Base-by-base conservation (phyloP, 345 rosid genomes). In the Aethionema arabicum region DNA sequence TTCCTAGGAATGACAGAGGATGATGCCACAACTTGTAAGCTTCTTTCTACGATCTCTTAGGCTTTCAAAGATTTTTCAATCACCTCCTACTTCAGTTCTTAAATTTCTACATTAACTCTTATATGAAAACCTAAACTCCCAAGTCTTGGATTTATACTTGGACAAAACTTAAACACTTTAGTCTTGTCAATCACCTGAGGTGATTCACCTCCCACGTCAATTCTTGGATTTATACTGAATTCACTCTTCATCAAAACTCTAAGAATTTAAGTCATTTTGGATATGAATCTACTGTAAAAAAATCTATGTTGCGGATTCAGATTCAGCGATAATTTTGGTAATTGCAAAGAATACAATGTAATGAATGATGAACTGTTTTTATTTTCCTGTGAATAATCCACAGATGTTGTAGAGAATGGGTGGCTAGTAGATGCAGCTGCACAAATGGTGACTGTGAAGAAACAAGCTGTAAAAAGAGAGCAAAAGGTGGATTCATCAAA, bases 1-100 rank as follows among this genome's bases (percentile, higher is more conserved):
- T 90, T 87, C 81, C 80, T 90, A 37, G 99, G 99, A 69, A 93
- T 83, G 97, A 78, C 61, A 1, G 97, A 90, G 75, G 89, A 84
- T 27, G 86, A 86, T 76, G 88, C 87, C 43, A 66, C 81, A 37
- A 74, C 74, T 15, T 87, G 97, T 90, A 83, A 80, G 99, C 33
- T 70, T 65, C 65, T 52, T 16, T 33, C 46, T 70, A 5, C 65
- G 56, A 4, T 42, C 30, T 32, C 49, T 45, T 42, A 49, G 30
- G 3, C 35, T 46, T 11, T 32, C 70, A 77, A 77, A 82, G 85
- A 77, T 75, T 32, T 21, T 21, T 21, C 27, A 27, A 3, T 9
- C 5, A 0, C 48, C 56, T 53, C 11, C 6, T 53, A 29, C 10
- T 50, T 27, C 13, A 48, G 0, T 11, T 45, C 11, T 37, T 12